These are phyloP conservation scores for Dalbergia cochinchinensis DNA, from an alignment of 306 rosid genomes.

Conservation along the genomic window DNA sequence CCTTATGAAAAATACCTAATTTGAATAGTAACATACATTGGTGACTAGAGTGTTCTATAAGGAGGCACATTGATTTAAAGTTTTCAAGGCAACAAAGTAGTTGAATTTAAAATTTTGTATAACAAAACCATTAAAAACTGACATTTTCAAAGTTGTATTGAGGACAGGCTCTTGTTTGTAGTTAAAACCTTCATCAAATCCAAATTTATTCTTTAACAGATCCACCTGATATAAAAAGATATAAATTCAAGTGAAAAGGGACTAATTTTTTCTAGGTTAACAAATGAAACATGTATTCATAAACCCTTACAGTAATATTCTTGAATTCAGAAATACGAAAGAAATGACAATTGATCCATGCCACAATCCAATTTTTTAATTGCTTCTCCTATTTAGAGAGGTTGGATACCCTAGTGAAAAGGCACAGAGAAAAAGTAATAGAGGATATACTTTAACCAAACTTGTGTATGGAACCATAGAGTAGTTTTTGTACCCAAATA, in stretches of 20 bases:
- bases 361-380: not conserved
- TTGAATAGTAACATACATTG: slow-evolving; percentile 7
- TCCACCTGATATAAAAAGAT: slow-evolving; percentile 42
- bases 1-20: slow-evolving; percentile 55
- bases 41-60: slow-evolving; percentile 16
- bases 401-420: not conserved
- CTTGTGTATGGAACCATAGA: not conserved
- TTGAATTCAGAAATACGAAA: not conserved
- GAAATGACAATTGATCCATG: not conserved
- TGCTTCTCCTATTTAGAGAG: not conserved
- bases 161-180: slow-evolving; percentile 55
- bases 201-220: slow-evolving; percentile 50
- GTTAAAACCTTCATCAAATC: slow-evolving; percentile 54
- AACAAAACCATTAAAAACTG: not conserved
- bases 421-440: not conserved
- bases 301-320: not conserved
- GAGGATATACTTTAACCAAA: not conserved
- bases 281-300: slow-evolving; percentile 1
- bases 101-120: slow-evolving; percentile 2
- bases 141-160: slow-evolving; percentile 52
- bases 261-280: not conserved
- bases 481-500: not conserved
- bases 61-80: not conserved
- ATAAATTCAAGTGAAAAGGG: slow-evolving; percentile 5
- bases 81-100: not conserved